Base-by-base conservation (phyloP, 495 filamentous ascomycete species). In the Choiromyces venosus region DNA sequence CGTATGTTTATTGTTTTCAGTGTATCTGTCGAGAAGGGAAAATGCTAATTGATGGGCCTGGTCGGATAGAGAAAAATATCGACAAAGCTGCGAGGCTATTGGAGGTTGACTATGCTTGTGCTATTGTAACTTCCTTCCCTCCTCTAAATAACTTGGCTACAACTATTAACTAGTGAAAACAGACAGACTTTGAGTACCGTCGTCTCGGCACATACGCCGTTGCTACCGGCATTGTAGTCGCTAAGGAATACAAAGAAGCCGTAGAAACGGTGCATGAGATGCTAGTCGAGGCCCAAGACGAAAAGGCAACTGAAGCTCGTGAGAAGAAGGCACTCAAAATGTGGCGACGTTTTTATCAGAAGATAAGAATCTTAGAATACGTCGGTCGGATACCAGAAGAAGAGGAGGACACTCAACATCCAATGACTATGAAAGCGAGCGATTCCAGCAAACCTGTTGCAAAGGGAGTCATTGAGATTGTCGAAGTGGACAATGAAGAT, bases 41-140 rank as follows among this genome's bases (percentile, higher is more conserved):
- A 33, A 29, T 40, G 14, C 73, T 79, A 56, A 75, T 67, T 70
- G 37, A 35, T 25, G 40, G n/a, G 6, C 29, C 37, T 72, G 39
- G 39, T 70, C 86, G 1, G 42, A 19, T 81, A 65, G 86, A 91
- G 77, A 85, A 88, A 37, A 85, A 90, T 42, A 89, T 91, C n/a
- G 84, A 86, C 7, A 86, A 86, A 46, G 93, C 94, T 0, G 93
- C 93, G 33, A 88, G 86, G 69, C 84, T 96, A 10, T 79, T 97
- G 4, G 91, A 92, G 0, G 85, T 98, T 42, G 94, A 98, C 82
- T 96, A 90, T 76, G 92, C 92, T 38, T 91, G 92, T 61, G 95
- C 96, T 21, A 88, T 99, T 10, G 77, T 79, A 79, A 61, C 8
- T 76, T 56, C 25, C 42, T 18, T 14, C 38, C 61, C 35, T 44